Base-by-base conservation (phyloP, 2,329 filamentous ascomycete genomes). In the Cladosporium velox region DNA sequence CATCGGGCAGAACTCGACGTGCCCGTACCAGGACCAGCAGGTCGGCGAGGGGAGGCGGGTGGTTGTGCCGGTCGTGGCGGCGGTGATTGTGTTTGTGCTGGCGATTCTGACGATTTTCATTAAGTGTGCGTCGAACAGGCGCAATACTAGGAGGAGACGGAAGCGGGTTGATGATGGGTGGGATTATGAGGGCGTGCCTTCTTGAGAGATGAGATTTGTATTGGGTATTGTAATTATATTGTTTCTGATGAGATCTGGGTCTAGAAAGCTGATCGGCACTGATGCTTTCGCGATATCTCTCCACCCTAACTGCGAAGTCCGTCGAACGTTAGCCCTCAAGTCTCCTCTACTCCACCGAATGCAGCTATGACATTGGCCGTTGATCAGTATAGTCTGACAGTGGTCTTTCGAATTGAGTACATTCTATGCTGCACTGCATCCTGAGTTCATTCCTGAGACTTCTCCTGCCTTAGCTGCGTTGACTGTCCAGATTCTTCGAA, bases 151-250 rank as follows among this genome's bases (percentile, higher is more conserved):
- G 71, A 79, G 85, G 67, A 77, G 77, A 58, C 79, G 81, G 67
- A 76, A 80, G 63, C 74, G 77, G 65, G 77, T 76, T 54, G 76
- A 78, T 24, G 80, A 80, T 67, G 86, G 86, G 1, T 88, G 86
- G 84, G 86, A 89, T 71, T 90, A 90, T 78, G 88, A 90, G 73
- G 88, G 88, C 18, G 87, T 91, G 60, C 88, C 88, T 24, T 73
- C 71, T 38, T 76, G 65, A 71, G 1, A 18, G 2, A 21, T 21
- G 41, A 6, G n/a, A n/a, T n/a, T 47, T 47, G 41, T 44, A 44
- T n/a, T 21, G 41, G 21, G 41, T 47, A 21, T 11, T 21, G 8
- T 47, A 6, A 2, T n/a, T 2, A 2, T 6, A 10, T 21, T 21
- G 1, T 44, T 21, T 21, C 12, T 2, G 12, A 4, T 47, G 41